These are phyloP conservation scores for Elsinoe fawcettii DNA, from an alignment of 2,329 filamentous ascomycete genomes.

Conservation along the genomic window DNA sequence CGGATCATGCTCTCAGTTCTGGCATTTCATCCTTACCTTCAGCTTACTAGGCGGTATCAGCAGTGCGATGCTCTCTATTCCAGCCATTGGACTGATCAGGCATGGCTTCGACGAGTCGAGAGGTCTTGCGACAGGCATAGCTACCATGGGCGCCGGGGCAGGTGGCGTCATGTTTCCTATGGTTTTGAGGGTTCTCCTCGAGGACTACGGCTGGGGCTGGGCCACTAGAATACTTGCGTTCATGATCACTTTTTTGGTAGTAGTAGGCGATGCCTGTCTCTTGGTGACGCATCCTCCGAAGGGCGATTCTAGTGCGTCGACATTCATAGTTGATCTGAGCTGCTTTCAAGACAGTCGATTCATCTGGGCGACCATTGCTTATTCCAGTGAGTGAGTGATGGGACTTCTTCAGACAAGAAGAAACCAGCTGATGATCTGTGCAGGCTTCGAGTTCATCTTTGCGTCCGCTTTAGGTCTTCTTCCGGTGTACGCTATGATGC, in stretches of 20 bases:
- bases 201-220: background rate
- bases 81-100: background rate
- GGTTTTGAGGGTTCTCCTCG: background rate
- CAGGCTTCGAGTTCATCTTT: background rate
- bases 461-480: background rate
- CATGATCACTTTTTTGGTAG: background rate
- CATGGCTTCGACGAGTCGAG: background rate
- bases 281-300: background rate
- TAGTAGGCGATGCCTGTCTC: background rate
- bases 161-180: background rate
- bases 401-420: too few relatives aligned
- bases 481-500: background rate
- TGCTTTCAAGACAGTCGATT: background rate
- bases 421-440: background rate
- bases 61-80: background rate
- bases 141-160: background rate
- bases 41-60: background rate
- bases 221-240: background rate
- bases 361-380: background rate
- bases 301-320: background rate
- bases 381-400: background rate
- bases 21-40: background rate
- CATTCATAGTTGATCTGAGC: background rate
- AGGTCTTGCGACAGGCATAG: background rate
- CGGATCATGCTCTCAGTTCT: background rate